These are phyloP conservation scores for Aspergillus felis DNA, from an alignment of 2,329 filamentous ascomycete species.

Conservation along the genomic window DNA sequence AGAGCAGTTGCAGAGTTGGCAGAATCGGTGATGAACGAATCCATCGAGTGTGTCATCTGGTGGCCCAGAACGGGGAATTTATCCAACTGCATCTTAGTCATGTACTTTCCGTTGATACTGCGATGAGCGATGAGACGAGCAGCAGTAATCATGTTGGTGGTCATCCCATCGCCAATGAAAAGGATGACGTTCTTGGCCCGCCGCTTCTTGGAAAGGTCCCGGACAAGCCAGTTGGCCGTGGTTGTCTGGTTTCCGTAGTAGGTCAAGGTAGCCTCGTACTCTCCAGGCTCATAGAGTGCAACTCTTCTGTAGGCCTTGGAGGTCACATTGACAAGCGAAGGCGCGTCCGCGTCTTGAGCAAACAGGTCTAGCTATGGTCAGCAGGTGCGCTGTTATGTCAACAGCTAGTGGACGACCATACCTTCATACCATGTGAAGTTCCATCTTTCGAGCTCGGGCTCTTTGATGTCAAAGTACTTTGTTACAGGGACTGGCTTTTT, in stretches of 20 bases:
- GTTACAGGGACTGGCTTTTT: conserved; percentile 52
- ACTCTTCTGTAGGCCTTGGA: conserved; percentile 74
- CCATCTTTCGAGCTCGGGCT: conserved; percentile 75
- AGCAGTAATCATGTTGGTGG: conserved; percentile 52
- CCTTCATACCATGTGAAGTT: conserved; percentile 79
- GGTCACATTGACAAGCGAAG: conserved; percentile 74
- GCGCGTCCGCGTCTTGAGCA: conserved; percentile 64
- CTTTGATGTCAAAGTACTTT: conserved; percentile 64
- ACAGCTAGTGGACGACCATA: conserved; percentile 22
- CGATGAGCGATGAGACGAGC: conserved; percentile 78
- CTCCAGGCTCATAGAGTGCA: conserved; percentile 72
- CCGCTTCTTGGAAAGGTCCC: conserved; percentile 64
- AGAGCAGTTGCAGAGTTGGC: conserved; percentile 80
- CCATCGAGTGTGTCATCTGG: conserved; percentile 84
- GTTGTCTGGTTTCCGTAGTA: conserved; percentile 73
- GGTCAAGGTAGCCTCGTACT: conserved; percentile 69
- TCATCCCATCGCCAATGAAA: conserved; percentile 71
- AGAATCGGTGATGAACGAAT: conserved; percentile 80
- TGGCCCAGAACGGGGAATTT: conserved; percentile 82
- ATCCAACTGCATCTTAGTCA: conserved; percentile 71
- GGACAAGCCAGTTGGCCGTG: conserved; percentile 71
- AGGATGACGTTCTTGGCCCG: conserved; percentile 82
- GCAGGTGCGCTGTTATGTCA: background rate
- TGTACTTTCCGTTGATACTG: conserved; percentile 79
- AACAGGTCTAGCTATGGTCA: conserved; percentile 57